Conservation (phyloP, 306 rosid species). For the Ormosia semicastrata region DNA sequence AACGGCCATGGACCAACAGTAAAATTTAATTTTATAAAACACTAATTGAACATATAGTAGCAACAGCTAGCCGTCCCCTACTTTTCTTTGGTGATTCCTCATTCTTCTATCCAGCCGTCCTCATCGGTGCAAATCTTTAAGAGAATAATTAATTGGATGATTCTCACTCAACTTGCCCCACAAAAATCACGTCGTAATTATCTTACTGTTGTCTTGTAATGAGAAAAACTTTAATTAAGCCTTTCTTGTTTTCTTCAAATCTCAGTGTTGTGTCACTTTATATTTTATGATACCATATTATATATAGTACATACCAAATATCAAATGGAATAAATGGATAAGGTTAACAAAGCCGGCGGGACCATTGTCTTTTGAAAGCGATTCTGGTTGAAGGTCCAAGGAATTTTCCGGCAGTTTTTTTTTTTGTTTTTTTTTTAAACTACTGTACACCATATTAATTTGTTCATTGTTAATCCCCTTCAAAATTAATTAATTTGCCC, state of each 20-base stretch:
- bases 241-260: neutral
- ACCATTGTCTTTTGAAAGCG: neutral
- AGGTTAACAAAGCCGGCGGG: constrained; percentile 24
- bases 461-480: neutral
- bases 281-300: neutral
- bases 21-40: neutral
- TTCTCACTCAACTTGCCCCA: neutral
- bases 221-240: neutral
- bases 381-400: neutral
- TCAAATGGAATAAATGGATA: neutral
- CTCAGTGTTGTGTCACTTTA: neutral
- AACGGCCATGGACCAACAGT: neutral
- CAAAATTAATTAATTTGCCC: neutral
- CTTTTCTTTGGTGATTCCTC: neutral
- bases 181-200: constrained; percentile 21
- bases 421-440: neutral
- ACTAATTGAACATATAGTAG: neutral
- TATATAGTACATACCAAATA: neutral
- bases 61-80: constrained; percentile 5
- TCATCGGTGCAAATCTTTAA: neutral
- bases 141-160: neutral
- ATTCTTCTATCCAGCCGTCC: neutral
- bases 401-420: neutral
- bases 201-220: neutral
- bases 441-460: neutral